Conservation (phyloP, 768 basidiomycete species). For the Kwoniella bestiolae region DNA sequence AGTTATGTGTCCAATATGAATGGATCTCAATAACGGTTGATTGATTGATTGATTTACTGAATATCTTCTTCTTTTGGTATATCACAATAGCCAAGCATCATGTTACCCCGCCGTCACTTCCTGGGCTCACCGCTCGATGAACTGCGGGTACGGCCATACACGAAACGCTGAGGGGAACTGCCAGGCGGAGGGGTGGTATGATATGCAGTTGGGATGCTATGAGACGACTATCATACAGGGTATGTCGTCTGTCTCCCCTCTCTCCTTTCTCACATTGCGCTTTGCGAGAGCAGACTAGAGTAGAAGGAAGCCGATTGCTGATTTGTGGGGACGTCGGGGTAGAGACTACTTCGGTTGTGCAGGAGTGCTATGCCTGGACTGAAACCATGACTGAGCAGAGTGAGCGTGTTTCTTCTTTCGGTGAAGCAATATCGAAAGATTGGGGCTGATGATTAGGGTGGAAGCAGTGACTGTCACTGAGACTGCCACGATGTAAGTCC, state of each 20-base stretch:
- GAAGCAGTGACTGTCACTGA: slow-evolving; percentile 17
- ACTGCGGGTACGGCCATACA: slow-evolving; percentile 36
- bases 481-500: slow-evolving; percentile 20
- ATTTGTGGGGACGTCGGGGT: not conserved
- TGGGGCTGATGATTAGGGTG: not conserved
- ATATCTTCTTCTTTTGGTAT: too few species aligned
- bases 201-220: slow-evolving; percentile 33
- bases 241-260: slow-evolving; percentile 20
- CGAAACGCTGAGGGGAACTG: slow-evolving; percentile 25
- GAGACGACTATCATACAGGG: slow-evolving; percentile 42
- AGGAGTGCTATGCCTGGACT: slow-evolving; percentile 26
- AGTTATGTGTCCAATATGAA: too few species aligned
- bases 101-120: slow-evolving; percentile 29
- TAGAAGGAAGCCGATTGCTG: not conserved
- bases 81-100: slow-evolving; percentile 32
- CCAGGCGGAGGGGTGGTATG: slow-evolving; percentile 30
- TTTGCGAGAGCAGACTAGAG: not conserved
- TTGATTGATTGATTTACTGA: too few species aligned
- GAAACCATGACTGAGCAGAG: slow-evolving; percentile 1
- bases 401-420: not conserved
- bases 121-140: slow-evolving; percentile 37
- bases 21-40: too few species aligned
- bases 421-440: not conserved
- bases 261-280: too few species aligned
- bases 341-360: slow-evolving; percentile 31